phyloP scores from a whole-genome alignment of 2,329 filamentous ascomycete genomes.

The Raffaelea arxii region DNA sequence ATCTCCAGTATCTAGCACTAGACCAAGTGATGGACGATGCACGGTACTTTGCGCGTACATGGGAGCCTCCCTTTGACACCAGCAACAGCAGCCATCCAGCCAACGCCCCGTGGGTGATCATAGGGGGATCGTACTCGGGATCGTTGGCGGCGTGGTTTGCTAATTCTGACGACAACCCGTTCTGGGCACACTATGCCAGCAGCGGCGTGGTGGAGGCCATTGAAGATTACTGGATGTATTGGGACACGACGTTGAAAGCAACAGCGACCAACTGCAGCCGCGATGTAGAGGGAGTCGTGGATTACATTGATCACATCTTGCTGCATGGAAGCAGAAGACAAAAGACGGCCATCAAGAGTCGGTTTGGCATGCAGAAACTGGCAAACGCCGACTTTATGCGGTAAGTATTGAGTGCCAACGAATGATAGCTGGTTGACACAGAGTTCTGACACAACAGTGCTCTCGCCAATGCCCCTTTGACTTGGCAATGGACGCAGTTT shows the following conservation, averaged over 20 bases:
- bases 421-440: background rate
- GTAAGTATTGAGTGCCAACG: conserved; percentile 9
- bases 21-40: conserved; percentile 30
- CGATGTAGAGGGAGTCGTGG: conserved; percentile 38
- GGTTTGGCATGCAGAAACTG: conserved; percentile 36
- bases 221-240: conserved; percentile 44
- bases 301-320: conserved; percentile 39
- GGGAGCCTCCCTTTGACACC: conserved; percentile 40
- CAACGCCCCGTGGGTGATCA: conserved; percentile 43
- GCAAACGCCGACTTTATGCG: conserved; percentile 33
- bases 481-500: conserved; percentile 36
- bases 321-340: conserved; percentile 25
- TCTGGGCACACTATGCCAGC: conserved; percentile 47
- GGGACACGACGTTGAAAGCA: conserved; percentile 28
- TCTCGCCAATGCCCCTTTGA: conserved; percentile 44
- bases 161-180: conserved; percentile 12
- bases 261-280: conserved; percentile 46
- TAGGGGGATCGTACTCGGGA: conserved; percentile 46
- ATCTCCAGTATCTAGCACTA: conserved; percentile 29
- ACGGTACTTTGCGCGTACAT: conserved; percentile 31
- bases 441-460: conserved; percentile 22
- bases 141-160: conserved; percentile 32
- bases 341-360: conserved; percentile 35
- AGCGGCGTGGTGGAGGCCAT: conserved; percentile 45
- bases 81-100: conserved; percentile 30